Conservation (phyloP, 2,329 filamentous ascomycete genomes). For the Corynespora cassiicola region DNA sequence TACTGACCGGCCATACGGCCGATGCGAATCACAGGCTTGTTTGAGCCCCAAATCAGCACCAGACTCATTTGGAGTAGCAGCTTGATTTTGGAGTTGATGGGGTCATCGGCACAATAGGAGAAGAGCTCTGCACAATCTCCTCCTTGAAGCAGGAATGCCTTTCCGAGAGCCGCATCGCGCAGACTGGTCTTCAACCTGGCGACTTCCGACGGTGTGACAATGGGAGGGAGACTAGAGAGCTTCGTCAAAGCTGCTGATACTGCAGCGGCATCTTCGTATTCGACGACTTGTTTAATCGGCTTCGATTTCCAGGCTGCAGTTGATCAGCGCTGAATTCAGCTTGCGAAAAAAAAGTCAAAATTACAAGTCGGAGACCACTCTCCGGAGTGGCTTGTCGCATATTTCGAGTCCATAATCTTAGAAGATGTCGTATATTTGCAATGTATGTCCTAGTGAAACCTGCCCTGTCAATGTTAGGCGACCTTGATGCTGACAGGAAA, state of each 20-base stretch:
- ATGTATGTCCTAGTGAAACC: no score
- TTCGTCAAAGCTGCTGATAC: constrained; percentile 68
- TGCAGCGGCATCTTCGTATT: constrained; percentile 68
- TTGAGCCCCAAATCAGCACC: constrained; percentile 87
- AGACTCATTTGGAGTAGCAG: constrained; percentile 96
- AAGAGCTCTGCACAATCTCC: constrained; percentile 98
- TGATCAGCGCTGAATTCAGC: constrained; percentile 18
- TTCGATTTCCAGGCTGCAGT: constrained; percentile 74
- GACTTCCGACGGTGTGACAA: constrained; percentile 83
- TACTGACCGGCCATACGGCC: constrained; percentile 98
- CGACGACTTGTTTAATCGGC: constrained; percentile 78
- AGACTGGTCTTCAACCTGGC: constrained; percentile 78
- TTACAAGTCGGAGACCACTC: constrained; percentile 51
- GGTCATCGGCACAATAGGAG: constrained; percentile 88
- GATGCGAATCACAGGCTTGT: constrained; percentile 87
- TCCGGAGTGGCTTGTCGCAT: no score
- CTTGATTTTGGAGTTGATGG: constrained; percentile 97
- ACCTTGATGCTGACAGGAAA: no score
- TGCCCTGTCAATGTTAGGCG: no score
- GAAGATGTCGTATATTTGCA: no score
- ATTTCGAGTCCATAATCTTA: constrained; percentile 3
- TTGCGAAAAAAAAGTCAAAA: constrained; percentile 6
- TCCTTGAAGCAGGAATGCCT: constrained; percentile 92
- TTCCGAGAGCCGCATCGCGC: constrained; percentile 84
- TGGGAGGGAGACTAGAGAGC: constrained; percentile 73